phyloP scores from a whole-genome alignment of 345 rosid species.

The Salix purpurea region DNA sequence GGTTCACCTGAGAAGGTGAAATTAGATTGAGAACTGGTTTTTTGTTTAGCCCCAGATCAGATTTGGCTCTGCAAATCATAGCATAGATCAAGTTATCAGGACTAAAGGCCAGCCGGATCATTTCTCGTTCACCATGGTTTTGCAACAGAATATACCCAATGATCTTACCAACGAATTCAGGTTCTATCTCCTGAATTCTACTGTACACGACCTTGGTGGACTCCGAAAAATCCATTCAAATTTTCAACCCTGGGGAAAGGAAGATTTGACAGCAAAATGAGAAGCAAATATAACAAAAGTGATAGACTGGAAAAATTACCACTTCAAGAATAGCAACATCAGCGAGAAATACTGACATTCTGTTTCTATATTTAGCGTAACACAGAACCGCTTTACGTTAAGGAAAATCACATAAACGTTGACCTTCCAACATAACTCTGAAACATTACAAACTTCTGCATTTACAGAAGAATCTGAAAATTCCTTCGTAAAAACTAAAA shows the following conservation, averaged over 20 bases:
- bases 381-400: not conserved
- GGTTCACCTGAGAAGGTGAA: conserved; percentile 35
- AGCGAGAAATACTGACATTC: conserved; percentile 2
- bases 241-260: conserved; percentile 30
- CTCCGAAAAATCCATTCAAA: conserved; percentile 63
- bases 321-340: conserved; percentile 10
- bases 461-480: not conserved
- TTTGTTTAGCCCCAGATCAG: conserved; percentile 46
- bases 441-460: not conserved
- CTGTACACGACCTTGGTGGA: conserved; percentile 71
- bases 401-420: not conserved
- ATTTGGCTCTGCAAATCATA: conserved; percentile 61
- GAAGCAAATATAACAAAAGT: conserved; percentile 3
- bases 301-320: conserved; percentile 16
- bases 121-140: conserved; percentile 66
- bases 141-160: conserved; percentile 75
- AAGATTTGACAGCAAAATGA: conserved; percentile 21
- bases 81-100: conserved; percentile 59
- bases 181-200: conserved; percentile 80
- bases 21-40: conserved; percentile 29
- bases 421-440: not conserved
- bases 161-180: conserved; percentile 76
- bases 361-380: conserved; percentile 8
- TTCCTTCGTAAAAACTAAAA: too few species aligned
- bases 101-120: conserved; percentile 83